Conservation (phyloP, 768 basidiomycete species). For the Boletus tomentosulus region DNA sequence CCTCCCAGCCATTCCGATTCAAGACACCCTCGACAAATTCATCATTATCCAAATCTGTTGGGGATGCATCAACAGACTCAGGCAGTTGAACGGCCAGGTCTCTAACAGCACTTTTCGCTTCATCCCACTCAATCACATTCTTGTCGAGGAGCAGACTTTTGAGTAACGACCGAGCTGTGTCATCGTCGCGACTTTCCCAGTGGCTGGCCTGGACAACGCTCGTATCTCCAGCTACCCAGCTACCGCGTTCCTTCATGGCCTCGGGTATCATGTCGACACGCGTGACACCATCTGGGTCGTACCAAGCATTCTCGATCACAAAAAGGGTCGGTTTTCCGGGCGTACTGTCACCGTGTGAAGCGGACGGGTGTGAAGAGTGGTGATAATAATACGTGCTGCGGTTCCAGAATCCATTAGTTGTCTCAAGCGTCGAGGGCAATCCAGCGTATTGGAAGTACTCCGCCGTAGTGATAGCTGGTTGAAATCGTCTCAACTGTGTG, state of each 20-base stretch:
- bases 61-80: constrained; percentile 3
- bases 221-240: constrained; percentile 18
- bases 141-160: constrained; percentile 20
- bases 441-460: constrained; percentile 40
- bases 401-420: constrained; percentile 36
- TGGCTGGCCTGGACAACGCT: constrained; percentile 11
- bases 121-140: constrained; percentile 26
- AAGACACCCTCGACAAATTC: constrained; percentile 29
- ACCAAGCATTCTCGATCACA: constrained; percentile 38
- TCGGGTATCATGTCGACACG: constrained; percentile 36
- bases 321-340: constrained; percentile 21
- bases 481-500: constrained; percentile 32
- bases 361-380: constrained; percentile 11
- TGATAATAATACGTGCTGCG: constrained; percentile 26
- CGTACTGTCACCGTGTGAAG: constrained; percentile 14
- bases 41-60: constrained; percentile 20
- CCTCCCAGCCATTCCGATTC: constrained; percentile 34
- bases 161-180: constrained; percentile 12
- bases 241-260: constrained; percentile 22
- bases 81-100: constrained; percentile 18
- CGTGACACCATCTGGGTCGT: constrained; percentile 33
- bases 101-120: constrained; percentile 23
- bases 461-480: constrained; percentile 33
- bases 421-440: constrained; percentile 29
- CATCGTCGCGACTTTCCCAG: constrained; percentile 10